Percentiles rank a stretch among this genome's conserved stretches.
Conservation (phyloP, 2,329 filamentous ascomycete species). For the Teratosphaeria zuluensis region DNA sequence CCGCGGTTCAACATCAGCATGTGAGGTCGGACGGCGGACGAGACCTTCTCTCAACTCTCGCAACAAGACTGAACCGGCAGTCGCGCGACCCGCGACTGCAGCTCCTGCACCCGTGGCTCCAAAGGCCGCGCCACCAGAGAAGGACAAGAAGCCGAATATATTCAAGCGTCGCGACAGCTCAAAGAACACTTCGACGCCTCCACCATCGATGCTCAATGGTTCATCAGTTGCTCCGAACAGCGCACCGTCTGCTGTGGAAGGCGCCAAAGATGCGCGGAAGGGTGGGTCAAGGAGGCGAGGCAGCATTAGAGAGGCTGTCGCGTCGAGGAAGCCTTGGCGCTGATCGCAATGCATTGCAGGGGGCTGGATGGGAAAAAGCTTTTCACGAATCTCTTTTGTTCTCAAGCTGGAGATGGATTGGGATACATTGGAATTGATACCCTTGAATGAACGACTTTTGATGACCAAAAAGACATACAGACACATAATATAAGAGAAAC, state of each 20-base stretch:
- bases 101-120: background rate
- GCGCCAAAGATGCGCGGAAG: background rate
- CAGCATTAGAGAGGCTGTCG: conserved; percentile 11
- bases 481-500: background rate
- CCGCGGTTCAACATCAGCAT: background rate
- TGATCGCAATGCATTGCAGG: background rate
- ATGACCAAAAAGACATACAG: background rate
- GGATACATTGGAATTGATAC: background rate
- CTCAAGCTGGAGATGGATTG: background rate
- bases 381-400: background rate
- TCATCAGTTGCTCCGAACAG: background rate
- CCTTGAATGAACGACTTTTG: background rate
- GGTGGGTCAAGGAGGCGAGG: conserved; percentile 2
- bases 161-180: conserved; percentile 7
- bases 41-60: conserved; percentile 3
- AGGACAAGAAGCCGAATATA: background rate
- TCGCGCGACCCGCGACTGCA: background rate
- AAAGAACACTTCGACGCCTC: conserved; percentile 1
- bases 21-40: background rate
- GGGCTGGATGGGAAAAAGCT: background rate
- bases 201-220: background rate
- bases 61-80: conserved; percentile 2
- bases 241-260: background rate
- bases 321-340: conserved; percentile 5
- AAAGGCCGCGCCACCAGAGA: background rate